Base-by-base conservation (phyloP, 2,329 filamentous ascomycete genomes). In the Emericellopsis atlantica region DNA sequence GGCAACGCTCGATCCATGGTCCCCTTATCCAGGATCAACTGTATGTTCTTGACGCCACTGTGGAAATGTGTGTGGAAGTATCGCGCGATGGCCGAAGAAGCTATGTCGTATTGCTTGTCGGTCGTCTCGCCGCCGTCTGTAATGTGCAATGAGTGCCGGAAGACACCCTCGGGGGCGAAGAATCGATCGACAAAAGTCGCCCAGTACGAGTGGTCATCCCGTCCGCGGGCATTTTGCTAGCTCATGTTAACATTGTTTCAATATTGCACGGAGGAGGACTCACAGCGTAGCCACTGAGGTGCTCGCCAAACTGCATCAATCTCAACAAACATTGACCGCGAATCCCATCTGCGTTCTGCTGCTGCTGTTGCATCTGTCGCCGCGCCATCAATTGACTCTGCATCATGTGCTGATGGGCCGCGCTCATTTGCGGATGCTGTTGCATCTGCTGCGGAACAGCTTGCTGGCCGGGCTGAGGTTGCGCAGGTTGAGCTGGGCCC, bases 21-120 rank as follows among this genome's bases (percentile, higher is more conserved):
- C 2, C 69, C 68, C 52, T 77, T 80, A 50, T 94, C 88, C 51
- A 94, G 73, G 18, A 88, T 77, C 55, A 96, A 74, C 57, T 95
- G 87, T 51, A 96, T 85, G 41, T 80, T 85, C 50, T 76, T 82
- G 42, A 95, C 80, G 6, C 88, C 89, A 45, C 86, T 90, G 43
- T 82, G 81, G 56, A 92, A 95, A 52, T 94, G 83, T 0, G 86
- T 89, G 51, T 84, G 79, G 57, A 95, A 95, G 59, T 92, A 96
- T 52, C 90, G 79, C 29, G 90, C 78, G 36, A 98, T 69, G 1
- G 84, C 84, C 4, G 88, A 76, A 44, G 77, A 85, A 3, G 81
- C 76, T 38, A 96, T 87, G 56, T 95, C 89, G 52, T 89, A 95
- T 52, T 83, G 78, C 64, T 93, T 95, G 42, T 81, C 74, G 15